Evolutionary conservation across 2,329 filamentous ascomycete species (phyloP).

Genomic region (Colletotrichum gigasporum): DNA sequence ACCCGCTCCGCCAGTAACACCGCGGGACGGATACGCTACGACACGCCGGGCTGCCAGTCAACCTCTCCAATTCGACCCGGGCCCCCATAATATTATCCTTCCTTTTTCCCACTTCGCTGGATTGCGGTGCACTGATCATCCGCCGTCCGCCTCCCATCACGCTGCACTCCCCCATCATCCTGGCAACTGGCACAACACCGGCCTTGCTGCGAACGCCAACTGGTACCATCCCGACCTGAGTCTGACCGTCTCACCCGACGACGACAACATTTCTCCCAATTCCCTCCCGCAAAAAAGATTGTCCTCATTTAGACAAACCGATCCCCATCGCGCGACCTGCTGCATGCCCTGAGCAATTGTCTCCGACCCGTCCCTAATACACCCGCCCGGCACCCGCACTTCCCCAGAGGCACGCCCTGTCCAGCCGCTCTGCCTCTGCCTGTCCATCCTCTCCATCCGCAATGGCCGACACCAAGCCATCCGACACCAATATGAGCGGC

Average conservation of each 20-base stretch:
- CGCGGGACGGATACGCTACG: too few species aligned
- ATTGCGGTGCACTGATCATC: slow-evolving; percentile 21
- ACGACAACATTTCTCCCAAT: slow-evolving; percentile 5
- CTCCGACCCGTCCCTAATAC: slow-evolving; percentile 9
- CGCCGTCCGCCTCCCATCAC: slow-evolving; percentile 5
- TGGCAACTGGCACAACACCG: slow-evolving; percentile 28
- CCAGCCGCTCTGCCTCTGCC: slow-evolving; percentile 22
- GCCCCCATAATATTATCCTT: slow-evolving; percentile 10
- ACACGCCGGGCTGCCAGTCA: slow-evolving; percentile 10
- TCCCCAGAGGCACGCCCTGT: slow-evolving; percentile 30
- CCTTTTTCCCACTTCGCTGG: slow-evolving; percentile 17
- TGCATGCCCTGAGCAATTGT: slow-evolving; percentile 26
- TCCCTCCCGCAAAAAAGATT: neutral
- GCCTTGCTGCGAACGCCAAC: slow-evolving; percentile 20
- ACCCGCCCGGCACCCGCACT: slow-evolving; percentile 35
- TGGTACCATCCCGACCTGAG: slow-evolving; percentile 25
- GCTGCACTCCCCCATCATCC: slow-evolving; percentile 14
- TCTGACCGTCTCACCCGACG: slow-evolving; percentile 26
- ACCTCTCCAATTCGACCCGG: slow-evolving; percentile 19
- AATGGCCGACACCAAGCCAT: slow-evolving; percentile 33
- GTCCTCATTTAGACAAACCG: neutral
- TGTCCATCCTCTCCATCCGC: slow-evolving; percentile 37
- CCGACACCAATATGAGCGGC: slow-evolving; percentile 44
- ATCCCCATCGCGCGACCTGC: neutral
- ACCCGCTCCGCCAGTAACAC: too few species aligned